phyloP scores from a whole-genome alignment of 495 filamentous ascomycete species.

The Chaetomium fimeti region DNA sequence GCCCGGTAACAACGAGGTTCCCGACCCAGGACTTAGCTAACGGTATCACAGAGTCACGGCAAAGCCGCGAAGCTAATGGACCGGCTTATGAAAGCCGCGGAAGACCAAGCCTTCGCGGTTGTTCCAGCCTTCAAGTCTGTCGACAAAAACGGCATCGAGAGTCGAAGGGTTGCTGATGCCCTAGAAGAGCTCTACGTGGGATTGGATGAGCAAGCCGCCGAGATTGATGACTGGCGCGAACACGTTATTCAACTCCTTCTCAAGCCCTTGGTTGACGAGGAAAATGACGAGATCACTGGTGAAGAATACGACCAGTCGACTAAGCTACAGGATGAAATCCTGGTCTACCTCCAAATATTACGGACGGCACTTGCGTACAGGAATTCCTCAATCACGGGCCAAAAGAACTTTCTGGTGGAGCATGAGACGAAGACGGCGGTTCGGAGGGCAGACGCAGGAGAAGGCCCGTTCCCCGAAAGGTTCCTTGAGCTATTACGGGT shows the following conservation, averaged over 20 bases:
- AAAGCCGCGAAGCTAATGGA: slow-evolving; percentile 44
- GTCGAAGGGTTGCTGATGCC: slow-evolving; percentile 30
- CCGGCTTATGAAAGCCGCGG: slow-evolving; percentile 48
- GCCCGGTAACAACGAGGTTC: background rate
- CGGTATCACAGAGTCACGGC: slow-evolving; percentile 26
- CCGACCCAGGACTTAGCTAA: slow-evolving; percentile 15
- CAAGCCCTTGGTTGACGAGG: slow-evolving; percentile 77
- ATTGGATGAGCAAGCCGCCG: slow-evolving; percentile 66
- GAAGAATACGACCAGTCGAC: slow-evolving; percentile 88
- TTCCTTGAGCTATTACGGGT: slow-evolving; percentile 59
- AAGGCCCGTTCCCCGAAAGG: slow-evolving; percentile 71
- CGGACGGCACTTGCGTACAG: slow-evolving; percentile 75
- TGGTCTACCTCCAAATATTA: slow-evolving; percentile 77
- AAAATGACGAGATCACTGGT: slow-evolving; percentile 71
- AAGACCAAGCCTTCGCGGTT: slow-evolving; percentile 55
- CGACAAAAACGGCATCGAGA: slow-evolving; percentile 39
- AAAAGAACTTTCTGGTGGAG: slow-evolving; percentile 73
- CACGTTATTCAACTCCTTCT: slow-evolving; percentile 66
- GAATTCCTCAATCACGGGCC: slow-evolving; percentile 68
- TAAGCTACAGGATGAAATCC: slow-evolving; percentile 76
- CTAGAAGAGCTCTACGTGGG: slow-evolving; percentile 45
- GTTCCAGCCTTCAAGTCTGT: slow-evolving; percentile 55
- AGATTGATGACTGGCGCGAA: slow-evolving; percentile 71
- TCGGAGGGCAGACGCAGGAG: slow-evolving; percentile 56
- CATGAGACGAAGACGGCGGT: slow-evolving; percentile 65